Conservation (phyloP, 2,329 filamentous ascomycete genomes). For the Penicillium sp. region DNA sequence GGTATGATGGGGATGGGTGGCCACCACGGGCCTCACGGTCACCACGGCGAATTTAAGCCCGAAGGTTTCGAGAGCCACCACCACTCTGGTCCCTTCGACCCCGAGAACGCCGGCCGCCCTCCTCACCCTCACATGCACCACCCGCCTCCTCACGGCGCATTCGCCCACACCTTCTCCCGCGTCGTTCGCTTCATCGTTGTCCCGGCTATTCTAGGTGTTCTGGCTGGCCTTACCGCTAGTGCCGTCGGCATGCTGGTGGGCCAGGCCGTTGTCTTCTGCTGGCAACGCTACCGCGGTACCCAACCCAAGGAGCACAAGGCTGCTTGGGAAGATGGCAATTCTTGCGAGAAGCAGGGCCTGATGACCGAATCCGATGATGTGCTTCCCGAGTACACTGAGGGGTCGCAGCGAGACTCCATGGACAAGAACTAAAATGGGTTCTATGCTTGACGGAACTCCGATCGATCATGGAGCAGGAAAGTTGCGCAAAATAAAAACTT, state of each 20-base stretch:
- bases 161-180: conserved; percentile 45
- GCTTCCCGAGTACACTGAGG: conserved; percentile 44
- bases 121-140: conserved; percentile 37
- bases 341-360: conserved; percentile 48
- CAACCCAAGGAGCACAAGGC: conserved; percentile 30
- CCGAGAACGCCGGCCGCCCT: conserved; percentile 18
- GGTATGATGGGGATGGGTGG: conserved; percentile 8
- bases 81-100: conserved; percentile 10
- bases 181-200: conserved; percentile 50
- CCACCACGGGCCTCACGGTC: conserved; percentile 13
- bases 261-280: conserved; percentile 50
- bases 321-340: conserved; percentile 40
- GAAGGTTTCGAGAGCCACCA: conserved; percentile 8
- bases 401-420: conserved; percentile 28
- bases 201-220: conserved; percentile 50
- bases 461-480: neutral
- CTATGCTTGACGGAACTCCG: neutral
- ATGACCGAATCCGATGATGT: conserved; percentile 40
- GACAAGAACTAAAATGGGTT: conserved; percentile 37
- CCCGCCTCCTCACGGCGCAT: conserved; percentile 33
- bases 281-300: conserved; percentile 45
- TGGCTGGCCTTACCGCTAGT: conserved; percentile 51
- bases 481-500: neutral
- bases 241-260: conserved; percentile 54
- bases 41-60: conserved; percentile 5